Base-by-base conservation (phyloP, 306 rosid species). In the Citrullus colocynthis region DNA sequence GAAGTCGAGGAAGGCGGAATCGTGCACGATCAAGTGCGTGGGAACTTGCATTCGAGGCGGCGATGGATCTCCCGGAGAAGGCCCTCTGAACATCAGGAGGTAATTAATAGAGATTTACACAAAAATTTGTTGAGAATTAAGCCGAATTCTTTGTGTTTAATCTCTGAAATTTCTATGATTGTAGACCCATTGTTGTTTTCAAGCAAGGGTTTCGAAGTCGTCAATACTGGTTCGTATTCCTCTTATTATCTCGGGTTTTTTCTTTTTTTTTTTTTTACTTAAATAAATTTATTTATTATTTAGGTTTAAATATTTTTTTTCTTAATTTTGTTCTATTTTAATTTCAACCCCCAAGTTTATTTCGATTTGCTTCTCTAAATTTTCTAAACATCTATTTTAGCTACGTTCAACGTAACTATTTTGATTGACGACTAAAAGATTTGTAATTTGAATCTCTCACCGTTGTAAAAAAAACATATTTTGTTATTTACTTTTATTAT, bases 61-160 rank as follows among this genome's bases (percentile, higher is more conserved):
- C n/a, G 88, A 89, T 2, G 97, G 98, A 73, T 93, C 98, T 37
- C 98, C 98, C 30, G 98, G 98, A 11, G 97, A 89, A 90, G 98
- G 98, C 65, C 98, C 98, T 67, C 55, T 95, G 7, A 95, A 92
- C 21, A 67, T 95, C 20, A 85, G 84, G 70, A 87, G 96, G 98
- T 9, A 55, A 55, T 14, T 72, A 34, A 14, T 15, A 13, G 5
- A 63, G 54, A 41, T 24, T 51, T 15, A 12, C 12, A 10, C 12
- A 12, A 13, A 49, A 49, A 12, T 9, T 9, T 51, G 20, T 52
- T 15, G 57, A 17, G n/a, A 16, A 16, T 52, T 52, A 52, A 52
- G 57, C 6, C 8, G 57, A 16, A 52, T 16, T 52, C 8, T 52
- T 16, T 0, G 20, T 52, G 57, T 5, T 52, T 54, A 41, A 51